A percentile compares a stretch with the other conserved stretches of the same genome.
These are phyloP conservation scores for Citrus trifoliata DNA, from an alignment of 345 rosid species.

Conservation along the genomic window DNA sequence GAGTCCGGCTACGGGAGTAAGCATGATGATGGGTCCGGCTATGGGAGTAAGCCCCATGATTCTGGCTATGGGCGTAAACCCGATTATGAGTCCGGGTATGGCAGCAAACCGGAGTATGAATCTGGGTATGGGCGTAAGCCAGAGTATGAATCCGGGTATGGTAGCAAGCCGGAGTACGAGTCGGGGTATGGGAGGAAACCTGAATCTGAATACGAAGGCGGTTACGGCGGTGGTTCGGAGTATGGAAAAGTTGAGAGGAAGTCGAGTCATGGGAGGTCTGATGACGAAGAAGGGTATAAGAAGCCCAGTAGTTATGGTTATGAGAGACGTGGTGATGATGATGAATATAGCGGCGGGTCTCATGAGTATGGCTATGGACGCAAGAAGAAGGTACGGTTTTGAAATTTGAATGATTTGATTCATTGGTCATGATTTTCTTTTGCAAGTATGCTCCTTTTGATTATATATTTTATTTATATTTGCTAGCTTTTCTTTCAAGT, in stretches of 20 bases:
- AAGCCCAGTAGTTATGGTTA: slow-evolving; percentile 54
- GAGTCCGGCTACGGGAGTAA: slow-evolving; percentile 27
- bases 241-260: slow-evolving; percentile 13
- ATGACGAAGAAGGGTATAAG: slow-evolving; percentile 40
- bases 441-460: background rate
- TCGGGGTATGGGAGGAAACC: slow-evolving; percentile 12
- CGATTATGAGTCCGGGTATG: background rate
- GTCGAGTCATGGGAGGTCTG: slow-evolving; percentile 26
- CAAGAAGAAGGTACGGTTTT: slow-evolving; percentile 74
- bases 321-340: slow-evolving; percentile 32
- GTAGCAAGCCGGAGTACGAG: slow-evolving; percentile 2
- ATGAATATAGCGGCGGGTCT: background rate
- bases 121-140: slow-evolving; percentile 23
- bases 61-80: slow-evolving; percentile 21
- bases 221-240: slow-evolving; percentile 5
- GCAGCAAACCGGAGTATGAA: background rate
- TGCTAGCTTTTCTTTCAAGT: background rate
- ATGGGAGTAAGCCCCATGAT: slow-evolving; percentile 18
- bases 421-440: background rate
- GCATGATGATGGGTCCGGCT: slow-evolving; percentile 18
- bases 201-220: slow-evolving; percentile 13
- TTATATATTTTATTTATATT: background rate
- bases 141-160: slow-evolving; percentile 18
- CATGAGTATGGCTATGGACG: slow-evolving; percentile 25
- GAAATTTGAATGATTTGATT: background rate